A percentile compares a stretch with the other conserved stretches of the same genome.
Conservation (phyloP, 2,329 filamentous ascomycete genomes). For the Aspergillus flavus region DNA sequence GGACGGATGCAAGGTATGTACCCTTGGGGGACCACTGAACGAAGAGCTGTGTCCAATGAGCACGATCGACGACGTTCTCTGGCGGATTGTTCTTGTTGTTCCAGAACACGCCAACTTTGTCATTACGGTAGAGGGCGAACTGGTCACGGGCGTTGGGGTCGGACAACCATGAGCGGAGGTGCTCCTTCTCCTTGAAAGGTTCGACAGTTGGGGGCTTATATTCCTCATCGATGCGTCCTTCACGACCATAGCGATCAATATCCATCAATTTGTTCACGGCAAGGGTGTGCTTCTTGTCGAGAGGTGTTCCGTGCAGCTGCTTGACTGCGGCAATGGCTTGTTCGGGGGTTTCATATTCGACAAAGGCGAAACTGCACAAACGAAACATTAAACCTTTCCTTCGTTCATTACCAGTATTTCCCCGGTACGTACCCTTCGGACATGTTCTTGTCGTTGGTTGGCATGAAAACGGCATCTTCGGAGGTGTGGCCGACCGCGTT, state of each 20-base stretch:
- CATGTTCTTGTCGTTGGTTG: conserved; percentile 81
- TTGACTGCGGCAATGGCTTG: conserved; percentile 90
- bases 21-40: conserved; percentile 97
- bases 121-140: conserved; percentile 90
- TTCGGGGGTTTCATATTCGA: conserved; percentile 88
- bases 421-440: conserved; percentile 72
- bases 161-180: conserved; percentile 88
- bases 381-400: conserved; percentile 21
- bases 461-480: conserved; percentile 92
- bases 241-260: conserved; percentile 91
- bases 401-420: background rate
- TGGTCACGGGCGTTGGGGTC: conserved; percentile 91
- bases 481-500: conserved; percentile 80
- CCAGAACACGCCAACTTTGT: conserved; percentile 94
- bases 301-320: conserved; percentile 78
- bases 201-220: conserved; percentile 82
- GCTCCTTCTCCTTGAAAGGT: conserved; percentile 87
- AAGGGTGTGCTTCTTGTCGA: conserved; percentile 96
- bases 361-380: conserved; percentile 79
- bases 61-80: conserved; percentile 85
- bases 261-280: conserved; percentile 98
- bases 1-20: conserved; percentile 91
- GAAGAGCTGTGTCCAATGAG: conserved; percentile 97
- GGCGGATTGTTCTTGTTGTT: conserved; percentile 93
- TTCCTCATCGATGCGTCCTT: conserved; percentile 89